phyloP scores from a whole-genome alignment of 2,329 filamentous ascomycete genomes.

The Seiridium cupressi region DNA sequence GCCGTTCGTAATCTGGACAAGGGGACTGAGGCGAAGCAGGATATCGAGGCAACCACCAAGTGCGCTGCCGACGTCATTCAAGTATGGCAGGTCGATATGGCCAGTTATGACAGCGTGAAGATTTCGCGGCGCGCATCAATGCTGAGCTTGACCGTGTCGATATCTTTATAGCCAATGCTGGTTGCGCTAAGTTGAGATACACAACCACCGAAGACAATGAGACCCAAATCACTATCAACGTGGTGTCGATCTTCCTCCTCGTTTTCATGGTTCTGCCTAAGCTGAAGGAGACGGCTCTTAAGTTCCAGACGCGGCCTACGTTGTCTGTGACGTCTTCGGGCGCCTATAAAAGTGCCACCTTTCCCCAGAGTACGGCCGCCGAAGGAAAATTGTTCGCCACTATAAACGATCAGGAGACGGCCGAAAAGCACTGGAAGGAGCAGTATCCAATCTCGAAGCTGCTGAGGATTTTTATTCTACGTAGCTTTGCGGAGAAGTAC shows the following conservation, averaged over 20 bases:
- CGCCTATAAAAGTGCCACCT: conserved; percentile 22
- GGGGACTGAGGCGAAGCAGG: conserved; percentile 34
- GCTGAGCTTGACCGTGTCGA: conserved; percentile 40
- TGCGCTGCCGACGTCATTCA: conserved; percentile 30
- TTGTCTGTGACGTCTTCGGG: conserved; percentile 27
- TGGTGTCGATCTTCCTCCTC: conserved; percentile 50
- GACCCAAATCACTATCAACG: conserved; percentile 48
- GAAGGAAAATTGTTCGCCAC: conserved; percentile 25
- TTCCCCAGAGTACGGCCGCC: conserved; percentile 24
- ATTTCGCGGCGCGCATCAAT: conserved; percentile 37
- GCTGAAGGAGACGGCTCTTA: conserved; percentile 37
- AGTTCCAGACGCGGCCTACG: conserved; percentile 18
- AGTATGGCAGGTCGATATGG: conserved; percentile 51
- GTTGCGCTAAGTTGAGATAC: conserved; percentile 27
- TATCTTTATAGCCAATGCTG: conserved; percentile 39
- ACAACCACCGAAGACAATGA: conserved; percentile 43
- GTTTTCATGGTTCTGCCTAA: conserved; percentile 48
- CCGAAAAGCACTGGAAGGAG: conserved; percentile 2
- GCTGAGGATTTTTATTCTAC: conserved; percentile 25
- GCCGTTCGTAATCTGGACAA: conserved; percentile 29
- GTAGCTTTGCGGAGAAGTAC: conserved; percentile 15
- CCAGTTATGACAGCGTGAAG: conserved; percentile 42
- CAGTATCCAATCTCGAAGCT: conserved; percentile 30
- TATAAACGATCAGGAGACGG: conserved; percentile 16
- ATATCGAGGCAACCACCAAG: conserved; percentile 26